These are phyloP conservation scores for Pugionium cornutum DNA, from an alignment of 345 rosid species.

Conservation along the genomic window DNA sequence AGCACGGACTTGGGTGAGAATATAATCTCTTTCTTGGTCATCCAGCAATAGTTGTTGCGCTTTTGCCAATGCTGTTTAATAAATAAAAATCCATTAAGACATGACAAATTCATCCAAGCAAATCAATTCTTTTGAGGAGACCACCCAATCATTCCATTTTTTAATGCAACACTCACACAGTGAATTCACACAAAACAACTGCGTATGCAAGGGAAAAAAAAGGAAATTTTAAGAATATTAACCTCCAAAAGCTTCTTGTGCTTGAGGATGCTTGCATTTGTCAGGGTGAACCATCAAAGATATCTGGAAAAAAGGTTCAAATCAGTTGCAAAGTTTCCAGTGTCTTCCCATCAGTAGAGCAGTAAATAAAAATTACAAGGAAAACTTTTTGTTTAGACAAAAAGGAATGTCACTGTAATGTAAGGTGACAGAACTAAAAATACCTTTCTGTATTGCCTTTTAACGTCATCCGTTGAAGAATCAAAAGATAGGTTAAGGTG, in stretches of 20 bases:
- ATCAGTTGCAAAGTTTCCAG: conserved; percentile 23
- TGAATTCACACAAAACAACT: not conserved
- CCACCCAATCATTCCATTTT: not conserved
- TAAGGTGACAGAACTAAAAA: not conserved
- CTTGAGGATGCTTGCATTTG: conserved; percentile 97
- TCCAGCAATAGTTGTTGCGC: conserved; percentile 85
- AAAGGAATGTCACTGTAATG: too few relatives aligned
- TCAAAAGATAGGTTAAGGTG: conserved; percentile 73
- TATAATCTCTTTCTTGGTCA: conserved; percentile 85
- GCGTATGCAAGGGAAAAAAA: not conserved
- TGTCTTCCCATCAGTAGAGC: not conserved
- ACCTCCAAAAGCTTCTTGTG: conserved; percentile 98
- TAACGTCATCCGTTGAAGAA: conserved; percentile 70
- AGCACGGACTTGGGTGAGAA: conserved; percentile 79
- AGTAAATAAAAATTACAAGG: not conserved
- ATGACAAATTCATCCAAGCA: conserved; percentile 7
- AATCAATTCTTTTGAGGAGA: not conserved
- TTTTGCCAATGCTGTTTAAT: conserved; percentile 79
- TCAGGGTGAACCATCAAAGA: conserved; percentile 97
- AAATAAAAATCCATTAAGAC: conserved; percentile 33
- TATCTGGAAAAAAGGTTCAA: conserved; percentile 46
- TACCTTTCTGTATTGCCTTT: conserved; percentile 96
- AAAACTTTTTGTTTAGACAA: not conserved
- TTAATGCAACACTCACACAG: conserved; percentile 9
- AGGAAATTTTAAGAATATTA: conserved; percentile 2